Evolutionary conservation across 441 rosid genomes (phyloP).

Genomic region (Melastoma candidum): DNA sequence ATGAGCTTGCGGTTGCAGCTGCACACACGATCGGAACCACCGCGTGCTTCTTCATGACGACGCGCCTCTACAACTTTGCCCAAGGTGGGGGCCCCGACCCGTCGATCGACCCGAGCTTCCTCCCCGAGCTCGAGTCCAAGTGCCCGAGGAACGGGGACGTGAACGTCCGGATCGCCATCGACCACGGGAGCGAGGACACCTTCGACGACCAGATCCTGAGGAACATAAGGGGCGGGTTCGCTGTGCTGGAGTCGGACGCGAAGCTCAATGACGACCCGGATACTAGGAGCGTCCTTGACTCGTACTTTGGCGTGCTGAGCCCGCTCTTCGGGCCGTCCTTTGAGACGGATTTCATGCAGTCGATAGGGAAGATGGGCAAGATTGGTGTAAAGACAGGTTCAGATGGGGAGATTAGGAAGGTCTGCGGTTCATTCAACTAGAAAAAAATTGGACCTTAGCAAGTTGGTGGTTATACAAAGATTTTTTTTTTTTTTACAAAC

Average conservation of each 20-base stretch:
- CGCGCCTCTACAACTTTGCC: conserved; percentile 13
- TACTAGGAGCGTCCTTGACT: conserved; percentile 11
- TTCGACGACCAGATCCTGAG: conserved; percentile 15
- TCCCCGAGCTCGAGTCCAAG: conserved; percentile 4
- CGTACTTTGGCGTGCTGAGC: conserved; percentile 12
- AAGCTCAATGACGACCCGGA: conserved; percentile 15
- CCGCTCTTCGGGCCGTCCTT: conserved; percentile 12
- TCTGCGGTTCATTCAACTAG: conserved; percentile 42
- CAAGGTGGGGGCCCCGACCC: conserved; percentile 17
- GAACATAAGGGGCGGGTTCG: conserved; percentile 14
- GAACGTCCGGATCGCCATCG: conserved; percentile 11
- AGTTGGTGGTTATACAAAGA: too few relatives aligned
- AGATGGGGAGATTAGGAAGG: conserved; percentile 42
- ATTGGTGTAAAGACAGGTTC: conserved; percentile 39
- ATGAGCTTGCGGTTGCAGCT: conserved; percentile 7
- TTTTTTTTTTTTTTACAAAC: too few relatives aligned
- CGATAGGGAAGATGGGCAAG: conserved; percentile 16
- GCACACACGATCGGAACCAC: conserved; percentile 22
- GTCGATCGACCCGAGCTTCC: conserved; percentile 9
- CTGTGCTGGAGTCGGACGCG: conserved; percentile 17
- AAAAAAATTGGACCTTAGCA: background rate
- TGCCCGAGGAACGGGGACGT: conserved; percentile 15
- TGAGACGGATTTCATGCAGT: conserved; percentile 13
- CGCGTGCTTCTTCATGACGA: conserved; percentile 22
- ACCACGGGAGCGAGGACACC: conserved; percentile 13